Percentiles rank a stretch among this genome's conserved stretches.
These are phyloP conservation scores for Hypoxylon sp. DNA, from an alignment of 2,329 filamentous ascomycete genomes.

Conservation along the genomic window DNA sequence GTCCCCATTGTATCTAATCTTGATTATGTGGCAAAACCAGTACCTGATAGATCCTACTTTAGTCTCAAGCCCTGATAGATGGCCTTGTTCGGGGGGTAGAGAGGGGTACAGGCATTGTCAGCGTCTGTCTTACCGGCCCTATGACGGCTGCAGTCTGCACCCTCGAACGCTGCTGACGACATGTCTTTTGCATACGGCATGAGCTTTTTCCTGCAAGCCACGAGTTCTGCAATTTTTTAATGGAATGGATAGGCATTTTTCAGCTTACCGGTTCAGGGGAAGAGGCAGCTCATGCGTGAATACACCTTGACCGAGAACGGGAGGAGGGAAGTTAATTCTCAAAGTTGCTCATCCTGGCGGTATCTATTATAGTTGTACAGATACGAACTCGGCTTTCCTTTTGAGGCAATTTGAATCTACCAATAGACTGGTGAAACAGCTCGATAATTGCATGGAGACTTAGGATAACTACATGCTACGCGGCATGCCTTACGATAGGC, in stretches of 20 bases:
- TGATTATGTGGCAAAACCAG: constrained; percentile 8
- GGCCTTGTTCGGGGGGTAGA: constrained; percentile 15
- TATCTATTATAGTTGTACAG: constrained; percentile 3
- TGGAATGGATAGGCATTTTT: too few species aligned
- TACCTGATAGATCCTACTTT: constrained; percentile 30
- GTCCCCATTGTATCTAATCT: constrained; percentile 13
- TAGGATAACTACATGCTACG: not conserved
- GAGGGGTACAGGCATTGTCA: constrained; percentile 19
- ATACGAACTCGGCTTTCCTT: not conserved
- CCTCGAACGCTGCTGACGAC: constrained; percentile 28
- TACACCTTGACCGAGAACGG: constrained; percentile 14
- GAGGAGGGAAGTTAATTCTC: constrained; percentile 8
- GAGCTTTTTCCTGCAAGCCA: constrained; percentile 21
- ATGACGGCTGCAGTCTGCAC: constrained; percentile 29
- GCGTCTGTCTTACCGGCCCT: constrained; percentile 32
- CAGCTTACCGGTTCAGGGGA: constrained; percentile 12
- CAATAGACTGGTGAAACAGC: not conserved
- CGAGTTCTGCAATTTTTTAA: constrained; percentile 16
- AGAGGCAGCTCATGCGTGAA: constrained; percentile 25
- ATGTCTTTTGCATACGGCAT: constrained; percentile 27
- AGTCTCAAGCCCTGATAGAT: constrained; percentile 5
- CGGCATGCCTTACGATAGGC: not conserved
- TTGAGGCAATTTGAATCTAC: constrained; percentile 4
- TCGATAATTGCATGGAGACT: not conserved
- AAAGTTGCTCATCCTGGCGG: not conserved